A percentile compares a stretch with the other conserved stretches of the same genome.
These are phyloP conservation scores for Grosmannia huntii DNA, from an alignment of 2,329 filamentous ascomycete genomes.

Conservation along the genomic window DNA sequence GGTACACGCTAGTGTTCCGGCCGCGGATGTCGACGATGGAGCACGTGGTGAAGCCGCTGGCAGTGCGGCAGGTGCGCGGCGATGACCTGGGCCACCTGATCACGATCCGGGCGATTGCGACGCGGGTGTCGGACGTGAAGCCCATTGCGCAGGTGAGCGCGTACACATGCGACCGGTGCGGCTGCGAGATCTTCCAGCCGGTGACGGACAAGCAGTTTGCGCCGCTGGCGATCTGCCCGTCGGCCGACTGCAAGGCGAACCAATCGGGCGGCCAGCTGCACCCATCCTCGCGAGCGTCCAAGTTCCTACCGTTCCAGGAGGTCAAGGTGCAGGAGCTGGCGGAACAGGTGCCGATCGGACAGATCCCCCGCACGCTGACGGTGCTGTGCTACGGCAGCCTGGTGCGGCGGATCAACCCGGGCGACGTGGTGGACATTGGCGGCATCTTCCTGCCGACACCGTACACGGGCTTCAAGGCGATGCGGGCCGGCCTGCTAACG, in stretches of 20 bases:
- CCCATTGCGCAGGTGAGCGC: constrained; percentile 95
- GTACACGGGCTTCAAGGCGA: constrained; percentile 98
- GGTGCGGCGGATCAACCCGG: constrained; percentile 78
- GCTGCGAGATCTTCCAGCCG: constrained; percentile 95
- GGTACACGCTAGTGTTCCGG: constrained; percentile 95
- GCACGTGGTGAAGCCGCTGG: constrained; percentile 51
- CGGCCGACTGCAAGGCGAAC: constrained; percentile 78
- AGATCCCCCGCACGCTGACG: constrained; percentile 86
- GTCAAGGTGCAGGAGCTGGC: constrained; percentile 98
- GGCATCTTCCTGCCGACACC: constrained; percentile 95
- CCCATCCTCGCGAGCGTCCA: constrained; percentile 88
- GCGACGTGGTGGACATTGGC: constrained; percentile 85
- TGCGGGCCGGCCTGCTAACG: constrained; percentile 88
- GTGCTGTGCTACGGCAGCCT: constrained; percentile 80
- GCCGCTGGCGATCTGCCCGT: constrained; percentile 76
- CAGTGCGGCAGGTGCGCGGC: constrained; percentile 86
- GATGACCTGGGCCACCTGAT: constrained; percentile 90
- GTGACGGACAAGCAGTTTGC: constrained; percentile 83
- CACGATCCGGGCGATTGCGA: constrained; percentile 86
- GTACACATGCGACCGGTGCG: constrained; percentile 93
- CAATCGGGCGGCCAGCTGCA: constrained; percentile 90
- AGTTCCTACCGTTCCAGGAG: constrained; percentile 95
- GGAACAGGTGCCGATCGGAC: constrained; percentile 96
- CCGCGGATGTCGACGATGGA: constrained; percentile 64
- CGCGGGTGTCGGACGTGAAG: constrained; percentile 94